Base-by-base conservation (phyloP, 148 eudicot species). In the Nepenthes mirabilis region DNA sequence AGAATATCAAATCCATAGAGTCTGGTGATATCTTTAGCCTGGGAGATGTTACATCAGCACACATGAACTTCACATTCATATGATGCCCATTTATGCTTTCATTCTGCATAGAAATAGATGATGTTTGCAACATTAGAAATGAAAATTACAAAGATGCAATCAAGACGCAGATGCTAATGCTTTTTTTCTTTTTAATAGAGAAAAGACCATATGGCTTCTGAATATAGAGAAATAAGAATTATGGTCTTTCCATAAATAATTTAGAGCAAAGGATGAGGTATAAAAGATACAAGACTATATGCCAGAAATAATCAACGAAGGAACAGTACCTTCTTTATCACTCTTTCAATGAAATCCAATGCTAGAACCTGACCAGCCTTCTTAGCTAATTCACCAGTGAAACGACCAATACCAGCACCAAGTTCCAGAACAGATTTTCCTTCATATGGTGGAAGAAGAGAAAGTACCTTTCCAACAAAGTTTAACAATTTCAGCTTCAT, bases 341-440 rank as follows among this genome's bases (percentile, higher is more conserved):
- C 93, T 66, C 84, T 81, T 11, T 94, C 99, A 73, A 94, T 89
- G 78, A 94, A 94, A 72, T 94, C 99, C 64, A 86, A 35, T 43
- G 99, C 99, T 55, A 81, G 47, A 72, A 94, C 80, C 48, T 86
- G 82, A 32, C 80, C 86, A 61, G 99, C 97, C 62, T 69, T 83
- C 68, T 84, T 65, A 57, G 91, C 97, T 56, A 94, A 62, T 72
- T 94, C 93, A 55, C 99, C 86, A 55, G 99, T 94, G 72, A 94
- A 94, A 59, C 97, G 97, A 68, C 99, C 99, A 70, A 94, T 94
- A 34, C 99, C 99, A 63, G 99, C 99, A 67, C 99, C 99, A 8
- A 94, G 91, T 76, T 94, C 97, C 53, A 94, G 79, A 50, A 94
- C 78, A 34, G 90, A 72, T 70, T 94, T 84, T 9, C 97, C 97